These are phyloP conservation scores for Pythium aristosporum DNA, from an alignment of 352 stramenopile species.

Conservation along the genomic window DNA sequence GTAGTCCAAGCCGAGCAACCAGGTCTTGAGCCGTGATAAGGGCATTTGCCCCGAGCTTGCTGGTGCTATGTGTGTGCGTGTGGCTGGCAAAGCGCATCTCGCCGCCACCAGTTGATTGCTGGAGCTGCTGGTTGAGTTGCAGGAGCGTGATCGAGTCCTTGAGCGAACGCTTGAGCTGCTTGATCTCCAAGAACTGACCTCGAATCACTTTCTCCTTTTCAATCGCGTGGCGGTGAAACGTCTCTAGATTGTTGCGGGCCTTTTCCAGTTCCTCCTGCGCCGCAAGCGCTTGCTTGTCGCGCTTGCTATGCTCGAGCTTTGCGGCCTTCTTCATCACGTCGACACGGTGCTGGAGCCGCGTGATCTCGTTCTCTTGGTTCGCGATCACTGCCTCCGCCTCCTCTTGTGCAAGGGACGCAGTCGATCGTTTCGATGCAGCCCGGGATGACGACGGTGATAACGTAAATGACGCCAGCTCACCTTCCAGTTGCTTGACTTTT, in stretches of 20 bases:
- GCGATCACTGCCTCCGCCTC: slow-evolving; percentile 49
- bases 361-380: slow-evolving; percentile 68
- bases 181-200: slow-evolving; percentile 66
- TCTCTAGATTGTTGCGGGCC: slow-evolving; percentile 40
- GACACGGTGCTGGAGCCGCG: slow-evolving; percentile 56
- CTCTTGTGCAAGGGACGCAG: slow-evolving; percentile 6
- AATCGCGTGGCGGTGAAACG: slow-evolving; percentile 46
- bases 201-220: slow-evolving; percentile 63
- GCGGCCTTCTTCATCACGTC: slow-evolving; percentile 61
- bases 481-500: slow-evolving; percentile 44
- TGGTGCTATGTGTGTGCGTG: neutral
- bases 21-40: slow-evolving; percentile 2
- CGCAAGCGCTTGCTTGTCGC: slow-evolving; percentile 39
- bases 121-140: slow-evolving; percentile 59
- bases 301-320: slow-evolving; percentile 50
- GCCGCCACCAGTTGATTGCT: slow-evolving; percentile 35
- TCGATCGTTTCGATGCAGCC: slow-evolving; percentile 5
- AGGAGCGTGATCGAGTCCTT: slow-evolving; percentile 49
- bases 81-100: slow-evolving; percentile 36
- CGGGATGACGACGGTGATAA: slow-evolving; percentile 6
- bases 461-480: neutral
- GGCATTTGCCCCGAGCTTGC: neutral
- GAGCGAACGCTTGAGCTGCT: slow-evolving; percentile 68
- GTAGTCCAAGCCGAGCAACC: slow-evolving; percentile 9
- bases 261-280: slow-evolving; percentile 53